Evolutionary conservation across 1,139 yeast species (phyloP).

Genomic region (Hemisphaericaspora lyxosophila): DNA sequence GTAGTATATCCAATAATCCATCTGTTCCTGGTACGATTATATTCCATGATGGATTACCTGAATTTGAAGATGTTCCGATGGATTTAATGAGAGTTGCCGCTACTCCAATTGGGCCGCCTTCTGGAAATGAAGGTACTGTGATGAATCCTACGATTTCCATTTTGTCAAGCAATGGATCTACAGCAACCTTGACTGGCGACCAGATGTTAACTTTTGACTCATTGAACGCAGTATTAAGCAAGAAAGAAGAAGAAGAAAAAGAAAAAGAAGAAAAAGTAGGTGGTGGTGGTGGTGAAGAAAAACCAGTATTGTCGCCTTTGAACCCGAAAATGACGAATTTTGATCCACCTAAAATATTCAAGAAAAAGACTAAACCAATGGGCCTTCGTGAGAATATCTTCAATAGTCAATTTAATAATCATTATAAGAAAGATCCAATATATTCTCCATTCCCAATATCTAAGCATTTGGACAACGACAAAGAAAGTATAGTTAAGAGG

Average conservation of each 20-base stretch:
- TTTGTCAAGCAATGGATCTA: constrained; percentile 20
- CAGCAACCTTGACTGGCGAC: constrained; percentile 21
- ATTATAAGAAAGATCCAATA: constrained; percentile 45
- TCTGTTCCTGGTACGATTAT: constrained; percentile 15
- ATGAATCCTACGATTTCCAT: constrained; percentile 16
- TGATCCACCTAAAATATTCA: neutral
- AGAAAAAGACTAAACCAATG: constrained; percentile 1
- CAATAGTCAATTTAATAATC: constrained; percentile 39
- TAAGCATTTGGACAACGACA: constrained; percentile 39
- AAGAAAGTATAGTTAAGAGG: constrained; percentile 24
- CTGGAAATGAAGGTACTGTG: neutral
- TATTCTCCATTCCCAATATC: constrained; percentile 42
- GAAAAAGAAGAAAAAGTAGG: no score
- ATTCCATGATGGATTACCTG: constrained; percentile 32
- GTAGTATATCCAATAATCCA: constrained; percentile 22
- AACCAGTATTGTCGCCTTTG: constrained; percentile 5
- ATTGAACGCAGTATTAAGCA: no score
- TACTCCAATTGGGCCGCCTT: neutral
- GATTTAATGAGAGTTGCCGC: constrained; percentile 32
- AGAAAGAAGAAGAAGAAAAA: no score
- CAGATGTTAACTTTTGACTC: constrained; percentile 1
- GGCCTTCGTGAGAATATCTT: constrained; percentile 13
- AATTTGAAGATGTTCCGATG: constrained; percentile 46
- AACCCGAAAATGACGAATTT: constrained; percentile 1
- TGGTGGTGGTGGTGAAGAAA: no score